Conservation (phyloP, 2,329 filamentous ascomycete species). For the Aureobasidium leucospermi region DNA sequence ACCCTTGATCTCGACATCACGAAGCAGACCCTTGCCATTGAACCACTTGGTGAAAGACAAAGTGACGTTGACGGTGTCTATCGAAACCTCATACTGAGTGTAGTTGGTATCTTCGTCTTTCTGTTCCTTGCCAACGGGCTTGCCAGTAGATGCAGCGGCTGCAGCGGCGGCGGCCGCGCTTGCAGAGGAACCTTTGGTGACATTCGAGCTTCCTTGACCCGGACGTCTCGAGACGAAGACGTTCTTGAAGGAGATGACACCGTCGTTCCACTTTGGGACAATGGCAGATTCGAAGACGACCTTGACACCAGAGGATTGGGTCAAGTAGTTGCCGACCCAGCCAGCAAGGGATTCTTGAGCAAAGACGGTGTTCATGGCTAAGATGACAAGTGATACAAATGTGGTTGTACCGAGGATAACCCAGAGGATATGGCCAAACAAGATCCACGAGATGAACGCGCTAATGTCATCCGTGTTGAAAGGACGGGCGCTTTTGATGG, state of each 20-base stretch:
- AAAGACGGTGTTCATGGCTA: constrained; percentile 91
- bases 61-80: constrained; percentile 92
- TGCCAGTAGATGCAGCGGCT: constrained; percentile 52
- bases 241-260: constrained; percentile 93
- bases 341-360: constrained; percentile 92
- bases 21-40: constrained; percentile 86
- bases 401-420: constrained; percentile 94
- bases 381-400: constrained; percentile 86
- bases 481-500: constrained; percentile 84
- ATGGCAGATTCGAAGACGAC: constrained; percentile 97
- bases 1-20: constrained; percentile 89
- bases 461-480: constrained; percentile 97
- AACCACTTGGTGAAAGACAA: constrained; percentile 98
- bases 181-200: constrained; percentile 84
- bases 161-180: constrained; percentile 81
- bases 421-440: constrained; percentile 90
- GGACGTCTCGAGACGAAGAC: constrained; percentile 91
- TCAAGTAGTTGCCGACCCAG: constrained; percentile 93
- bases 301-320: constrained; percentile 83
- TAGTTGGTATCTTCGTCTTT: constrained; percentile 92
- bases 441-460: constrained; percentile 90
- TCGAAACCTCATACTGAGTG: constrained; percentile 91
- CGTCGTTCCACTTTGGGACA: constrained; percentile 89
- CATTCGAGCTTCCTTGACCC: constrained; percentile 70
- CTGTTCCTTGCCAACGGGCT: constrained; percentile 34